Evolutionary conservation across 202 grass and related monocot genomes (phyloP), one percentile per base, ranked within the genome.

Genomic region (Carex arenaria): DNA sequence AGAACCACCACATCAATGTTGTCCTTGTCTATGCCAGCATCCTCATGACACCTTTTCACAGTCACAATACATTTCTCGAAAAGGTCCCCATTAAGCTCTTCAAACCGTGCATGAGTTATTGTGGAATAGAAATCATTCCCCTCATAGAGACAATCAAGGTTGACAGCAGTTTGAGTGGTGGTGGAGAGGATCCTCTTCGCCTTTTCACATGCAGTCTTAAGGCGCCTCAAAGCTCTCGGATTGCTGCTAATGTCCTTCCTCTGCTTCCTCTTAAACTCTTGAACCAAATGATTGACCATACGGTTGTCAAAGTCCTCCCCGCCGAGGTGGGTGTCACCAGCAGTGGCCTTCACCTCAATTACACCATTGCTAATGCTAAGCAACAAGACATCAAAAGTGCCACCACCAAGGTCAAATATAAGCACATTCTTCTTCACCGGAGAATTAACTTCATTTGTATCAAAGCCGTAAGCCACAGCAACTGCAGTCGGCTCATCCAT

Each of bases 401-500:
- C 92, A 84, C 94, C 94, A 91, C 94, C 94, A 51, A 97, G 90
- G 80, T 92, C 92, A 79, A 97, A 97, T 69, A 97, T 90, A 85
- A 97, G 92, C 82, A 97, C 92, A 69, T 69, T 69, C 87, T 98
- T 93, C 89, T 93, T 94, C 84, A 94, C 86, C 2, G 85, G 81
- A 55, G 86, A 92, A 34, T 88, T 89, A 36, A 59, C 51, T 61
- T 32, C 3, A 36, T 60, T 38, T 83, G 94, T 94, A 75, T 93
- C 90, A 82, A 92, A 77, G 80, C 90, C 92, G 3, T 97, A 94
- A 60, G 94, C 94, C 64, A 97, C 92, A 78, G 94, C 92, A 82
- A 92, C 94, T 86, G 95, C 95, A 62, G 95, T 97, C 3, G 92
- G 92, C 81, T 94, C 95, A 43, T 97, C 92, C 79, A 97, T 97